Evolutionary conservation across 2,329 filamentous ascomycete species (phyloP).

Genomic region (Botrytis cinerea): DNA sequence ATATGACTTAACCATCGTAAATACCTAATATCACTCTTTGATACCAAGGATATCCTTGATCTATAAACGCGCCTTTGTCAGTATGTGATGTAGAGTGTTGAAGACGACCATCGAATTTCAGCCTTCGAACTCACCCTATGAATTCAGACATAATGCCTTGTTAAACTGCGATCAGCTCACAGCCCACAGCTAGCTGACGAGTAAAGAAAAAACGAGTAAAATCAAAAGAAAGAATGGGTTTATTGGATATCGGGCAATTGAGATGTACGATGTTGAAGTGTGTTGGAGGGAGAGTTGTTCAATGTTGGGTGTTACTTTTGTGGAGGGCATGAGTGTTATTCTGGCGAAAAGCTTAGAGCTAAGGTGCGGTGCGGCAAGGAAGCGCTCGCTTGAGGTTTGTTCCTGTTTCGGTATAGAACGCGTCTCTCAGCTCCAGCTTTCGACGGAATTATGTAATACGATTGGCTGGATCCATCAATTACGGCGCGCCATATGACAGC

Average conservation of each 20-base stretch:
- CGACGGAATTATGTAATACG: background rate
- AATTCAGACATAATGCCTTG: constrained; percentile 56
- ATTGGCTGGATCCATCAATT: background rate
- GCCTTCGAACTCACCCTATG: constrained; percentile 53
- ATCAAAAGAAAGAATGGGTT: constrained; percentile 20
- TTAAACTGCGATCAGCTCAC: constrained; percentile 38
- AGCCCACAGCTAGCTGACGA: constrained; percentile 39
- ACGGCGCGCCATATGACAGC: background rate
- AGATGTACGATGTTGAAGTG: constrained; percentile 7
- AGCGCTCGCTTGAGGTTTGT: constrained; percentile 23
- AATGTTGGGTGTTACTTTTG: constrained; percentile 5
- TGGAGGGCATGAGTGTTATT: constrained; percentile 21
- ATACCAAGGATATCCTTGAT: constrained; percentile 94
- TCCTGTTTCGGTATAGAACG: background rate
- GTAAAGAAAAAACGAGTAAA: constrained; percentile 11
- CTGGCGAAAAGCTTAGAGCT: constrained; percentile 23
- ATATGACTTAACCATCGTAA: constrained; percentile 40
- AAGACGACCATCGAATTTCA: constrained; percentile 22
- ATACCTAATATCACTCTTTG: constrained; percentile 95
- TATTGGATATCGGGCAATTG: constrained; percentile 24
- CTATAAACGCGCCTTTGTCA: constrained; percentile 49
- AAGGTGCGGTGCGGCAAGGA: constrained; percentile 13
- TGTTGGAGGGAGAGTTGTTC: constrained; percentile 6
- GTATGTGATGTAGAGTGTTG: constrained; percentile 27
- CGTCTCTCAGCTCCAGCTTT: background rate